These are phyloP conservation scores for Eragrostis curvula DNA, from an alignment of 176 grass and related monocot genomes.

Conservation along the genomic window DNA sequence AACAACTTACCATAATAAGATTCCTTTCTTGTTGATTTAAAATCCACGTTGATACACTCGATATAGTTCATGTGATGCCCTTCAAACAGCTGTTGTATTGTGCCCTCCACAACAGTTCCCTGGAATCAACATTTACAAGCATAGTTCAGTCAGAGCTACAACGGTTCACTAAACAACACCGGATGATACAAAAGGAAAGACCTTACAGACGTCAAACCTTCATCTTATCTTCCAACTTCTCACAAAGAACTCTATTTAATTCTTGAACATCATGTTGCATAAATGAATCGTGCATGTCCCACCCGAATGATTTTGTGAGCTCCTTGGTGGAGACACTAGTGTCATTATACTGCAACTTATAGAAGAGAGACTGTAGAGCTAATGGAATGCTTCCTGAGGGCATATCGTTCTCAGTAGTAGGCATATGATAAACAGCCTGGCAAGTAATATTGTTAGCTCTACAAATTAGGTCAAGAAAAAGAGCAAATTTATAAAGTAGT, in stretches of 20 bases:
- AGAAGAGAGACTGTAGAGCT: constrained; percentile 95
- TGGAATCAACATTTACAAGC: constrained; percentile 61
- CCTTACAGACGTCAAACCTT: constrained; percentile 96
- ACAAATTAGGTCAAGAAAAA: constrained; percentile 9
- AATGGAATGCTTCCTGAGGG: constrained; percentile 95
- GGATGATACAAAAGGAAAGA: constrained; percentile 50
- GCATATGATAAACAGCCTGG: constrained; percentile 99
- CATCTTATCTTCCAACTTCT: constrained; percentile 99
- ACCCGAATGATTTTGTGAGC: constrained; percentile 96
- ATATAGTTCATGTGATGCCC: constrained; percentile 99
- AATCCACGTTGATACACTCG: constrained; percentile 97
- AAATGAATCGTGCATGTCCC: constrained; percentile 97
- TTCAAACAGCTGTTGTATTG: constrained; percentile 98
- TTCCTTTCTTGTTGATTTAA: constrained; percentile 97
- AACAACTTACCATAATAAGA: constrained; percentile 89
- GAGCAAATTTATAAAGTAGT: constrained; percentile 24
- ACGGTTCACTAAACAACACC: constrained; percentile 39
- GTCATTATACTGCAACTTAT: constrained; percentile 99
- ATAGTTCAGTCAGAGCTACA: constrained; percentile 67
- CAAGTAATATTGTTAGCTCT: constrained; percentile 43
- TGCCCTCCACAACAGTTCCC: constrained; percentile 99
- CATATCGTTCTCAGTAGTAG: constrained; percentile 98
- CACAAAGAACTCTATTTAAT: constrained; percentile 95
- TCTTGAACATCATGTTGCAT: constrained; percentile 99
- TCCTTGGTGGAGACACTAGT: constrained; percentile 97